phyloP scores from a whole-genome alignment of 225 moss, liverwort and hornwort genomes.

The Takakia lepidozioides region DNA sequence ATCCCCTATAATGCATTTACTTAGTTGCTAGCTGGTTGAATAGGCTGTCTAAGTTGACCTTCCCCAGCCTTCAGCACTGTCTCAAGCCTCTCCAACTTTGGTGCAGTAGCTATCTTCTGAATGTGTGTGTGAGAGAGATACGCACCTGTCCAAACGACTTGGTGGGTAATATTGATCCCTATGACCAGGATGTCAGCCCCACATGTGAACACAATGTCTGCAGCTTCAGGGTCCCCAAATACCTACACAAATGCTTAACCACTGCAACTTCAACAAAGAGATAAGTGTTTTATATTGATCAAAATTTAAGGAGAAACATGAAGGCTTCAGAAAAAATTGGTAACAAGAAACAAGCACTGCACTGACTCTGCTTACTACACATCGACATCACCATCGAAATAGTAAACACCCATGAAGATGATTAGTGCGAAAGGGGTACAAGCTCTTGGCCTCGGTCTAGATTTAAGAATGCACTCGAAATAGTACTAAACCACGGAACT shows the following conservation, averaged over 20 bases:
- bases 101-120: background rate
- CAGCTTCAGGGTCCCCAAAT: conserved; percentile 84
- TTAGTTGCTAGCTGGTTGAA: no score
- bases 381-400: no score
- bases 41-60: background rate
- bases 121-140: background rate
- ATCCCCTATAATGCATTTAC: no score
- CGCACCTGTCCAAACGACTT: conserved; percentile 74
- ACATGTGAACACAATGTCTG: conserved; percentile 84
- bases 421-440: no score
- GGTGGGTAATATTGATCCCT: conserved; percentile 89
- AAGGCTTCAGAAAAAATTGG: background rate
- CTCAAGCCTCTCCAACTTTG: background rate
- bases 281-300: background rate
- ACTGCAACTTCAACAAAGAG: background rate
- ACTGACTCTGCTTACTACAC: no score
- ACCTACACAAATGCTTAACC: conserved; percentile 28
- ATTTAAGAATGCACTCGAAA: no score
- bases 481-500: no score
- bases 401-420: no score
- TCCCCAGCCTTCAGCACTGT: background rate
- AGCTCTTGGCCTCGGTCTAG: no score
- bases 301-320: background rate
- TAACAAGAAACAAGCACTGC: no score
- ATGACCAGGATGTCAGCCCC: conserved; percentile 79